Conservation (phyloP, 768 basidiomycete species). For the Suillus sp. region DNA sequence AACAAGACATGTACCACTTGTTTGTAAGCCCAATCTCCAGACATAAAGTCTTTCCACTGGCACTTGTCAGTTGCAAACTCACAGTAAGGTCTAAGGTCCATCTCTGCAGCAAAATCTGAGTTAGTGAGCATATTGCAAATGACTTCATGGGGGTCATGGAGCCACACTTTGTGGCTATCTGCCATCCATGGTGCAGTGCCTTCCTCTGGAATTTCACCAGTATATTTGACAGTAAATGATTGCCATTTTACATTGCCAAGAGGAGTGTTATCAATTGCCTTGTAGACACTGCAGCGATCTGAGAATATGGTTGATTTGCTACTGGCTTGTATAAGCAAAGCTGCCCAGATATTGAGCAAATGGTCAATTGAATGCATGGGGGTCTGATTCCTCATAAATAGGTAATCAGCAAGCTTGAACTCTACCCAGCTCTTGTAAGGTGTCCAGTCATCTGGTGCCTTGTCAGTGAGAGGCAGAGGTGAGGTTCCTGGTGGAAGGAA, state of each 20-base stretch:
- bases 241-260: conserved; percentile 35
- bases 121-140: conserved; percentile 25
- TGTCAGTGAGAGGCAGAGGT: neutral
- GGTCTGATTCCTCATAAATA: conserved; percentile 24
- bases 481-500: conserved; percentile 14
- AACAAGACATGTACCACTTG: conserved; percentile 31
- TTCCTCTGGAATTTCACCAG: conserved; percentile 18
- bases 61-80: conserved; percentile 17
- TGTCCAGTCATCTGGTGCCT: conserved; percentile 14
- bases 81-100: conserved; percentile 22
- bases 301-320: conserved; percentile 29
- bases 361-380: conserved; percentile 21
- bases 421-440: conserved; percentile 18
- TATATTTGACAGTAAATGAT: conserved; percentile 23
- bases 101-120: conserved; percentile 23
- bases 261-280: conserved; percentile 28
- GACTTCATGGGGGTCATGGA: conserved; percentile 21
- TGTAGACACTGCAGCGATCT: conserved; percentile 23
- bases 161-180: conserved; percentile 31
- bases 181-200: conserved; percentile 30
- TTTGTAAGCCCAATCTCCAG: conserved; percentile 32
- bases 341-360: conserved; percentile 23
- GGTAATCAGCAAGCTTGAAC: conserved; percentile 25
- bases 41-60: conserved; percentile 26
- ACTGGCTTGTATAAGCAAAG: conserved; percentile 14